Base-by-base conservation (phyloP, 2,329 filamentous ascomycete genomes). In the Elsinoe australis region DNA sequence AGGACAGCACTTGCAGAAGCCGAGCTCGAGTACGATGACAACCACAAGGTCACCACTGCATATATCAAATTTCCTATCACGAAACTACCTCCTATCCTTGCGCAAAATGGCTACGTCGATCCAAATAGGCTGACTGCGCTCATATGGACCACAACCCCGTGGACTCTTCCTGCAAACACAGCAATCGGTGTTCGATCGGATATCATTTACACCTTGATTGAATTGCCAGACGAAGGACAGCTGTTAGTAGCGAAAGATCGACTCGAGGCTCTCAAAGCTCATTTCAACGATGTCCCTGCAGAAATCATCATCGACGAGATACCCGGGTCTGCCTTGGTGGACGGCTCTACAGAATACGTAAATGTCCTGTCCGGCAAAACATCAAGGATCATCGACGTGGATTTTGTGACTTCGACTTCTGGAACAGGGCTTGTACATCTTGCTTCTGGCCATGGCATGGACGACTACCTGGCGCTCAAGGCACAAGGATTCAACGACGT, bases 121-220 rank as follows among this genome's bases (percentile, higher is more conserved):
- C 55, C 65, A 4, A 72, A 73, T 3, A 67, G 71, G 4, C 61
- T 95, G 8, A 83, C 76, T 62, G 87, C 85, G n/a, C 75, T 92
- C n/a, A 86, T 96, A 45, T 98, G 92, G 92, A 98, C 92, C 1
- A 98, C 92, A 0, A 98, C 92, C 0, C 92, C 92, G 0, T 98
- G 92, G 92, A 98, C 92, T 0, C 71, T 98, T 4, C 90, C 92
- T 0, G 89, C 90, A 1, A 98, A 98, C 63, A 80, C 80, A 61
- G 89, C 87, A 0, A 88, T 98, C 62, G 89, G 87, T 2, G 75
- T 96, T 28, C 80, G 87, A 57, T 70, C 77, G 5, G 79, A 85
- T 31, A 67, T 96, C 52, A 71, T 79, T 34, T 98, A 96, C 62
- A 72, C 73, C 3, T 65, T 94, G 15, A 69, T 94, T 29, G 69